Evolutionary conservation across 192 early-diverging fungal species (phyloP).

Genomic region (Radiomyces spectabilis): DNA sequence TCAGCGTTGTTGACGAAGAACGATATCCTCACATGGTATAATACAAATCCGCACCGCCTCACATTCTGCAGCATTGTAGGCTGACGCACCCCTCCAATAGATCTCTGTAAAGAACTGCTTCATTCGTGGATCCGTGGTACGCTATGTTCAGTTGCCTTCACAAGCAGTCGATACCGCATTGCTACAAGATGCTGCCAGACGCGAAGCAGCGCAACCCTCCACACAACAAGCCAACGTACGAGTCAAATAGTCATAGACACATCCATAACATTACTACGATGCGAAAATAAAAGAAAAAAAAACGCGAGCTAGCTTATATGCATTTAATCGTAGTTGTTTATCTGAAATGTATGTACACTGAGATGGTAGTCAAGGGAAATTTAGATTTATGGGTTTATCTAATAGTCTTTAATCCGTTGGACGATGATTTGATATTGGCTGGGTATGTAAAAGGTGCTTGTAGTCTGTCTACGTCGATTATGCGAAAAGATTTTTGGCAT

Average conservation of each 20-base stretch:
- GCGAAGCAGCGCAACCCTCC: conserved; percentile 74
- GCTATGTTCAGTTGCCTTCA: conserved; percentile 89
- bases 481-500: no score
- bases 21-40: conserved; percentile 95
- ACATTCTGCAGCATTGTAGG: not conserved
- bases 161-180: conserved; percentile 89
- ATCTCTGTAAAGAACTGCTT: conserved; percentile 98
- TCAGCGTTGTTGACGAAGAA: conserved; percentile 75
- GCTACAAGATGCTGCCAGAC: conserved; percentile 92
- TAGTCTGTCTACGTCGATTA: no score
- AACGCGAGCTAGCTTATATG: no score
- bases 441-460: no score
- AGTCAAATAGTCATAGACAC: conserved; percentile 20
- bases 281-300: no score
- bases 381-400: no score
- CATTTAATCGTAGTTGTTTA: no score
- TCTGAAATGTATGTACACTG: no score
- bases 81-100: conserved; percentile 28
- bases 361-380: no score
- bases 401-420: no score
- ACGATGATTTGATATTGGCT: no score
- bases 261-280: no score
- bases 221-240: conserved; percentile 30
- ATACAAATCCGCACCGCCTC: not conserved
- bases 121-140: conserved; percentile 97